Conservation (phyloP, 2,329 filamentous ascomycete genomes). For the Sphaceloma murrayae region DNA sequence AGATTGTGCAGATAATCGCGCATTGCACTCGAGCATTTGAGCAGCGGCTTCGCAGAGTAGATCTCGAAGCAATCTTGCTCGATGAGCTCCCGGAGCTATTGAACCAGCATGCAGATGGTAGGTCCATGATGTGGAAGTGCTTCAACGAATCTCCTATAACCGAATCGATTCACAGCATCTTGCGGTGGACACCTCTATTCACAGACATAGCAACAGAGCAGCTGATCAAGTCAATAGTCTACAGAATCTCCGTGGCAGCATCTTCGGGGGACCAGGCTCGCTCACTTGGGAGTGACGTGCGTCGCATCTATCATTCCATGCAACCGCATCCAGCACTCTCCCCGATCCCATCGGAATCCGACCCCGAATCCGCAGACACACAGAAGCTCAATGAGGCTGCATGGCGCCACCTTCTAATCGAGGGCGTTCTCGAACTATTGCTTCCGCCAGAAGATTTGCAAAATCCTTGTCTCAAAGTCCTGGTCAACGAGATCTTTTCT, state of each 20-base stretch:
- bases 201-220: neutral
- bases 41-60: conserved; percentile 70
- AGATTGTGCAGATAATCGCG: conserved; percentile 82
- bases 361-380: conserved; percentile 27
- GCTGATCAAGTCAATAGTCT: conserved; percentile 45
- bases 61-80: conserved; percentile 71
- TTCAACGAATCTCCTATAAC: too few relatives aligned
- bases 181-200: too few relatives aligned
- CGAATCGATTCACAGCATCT: neutral
- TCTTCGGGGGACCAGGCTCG: conserved; percentile 48
- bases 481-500: conserved; percentile 80
- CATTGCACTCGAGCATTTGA: conserved; percentile 84
- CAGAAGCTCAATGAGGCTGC: conserved; percentile 69
- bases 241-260: conserved; percentile 48
- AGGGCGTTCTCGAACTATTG: conserved; percentile 70
- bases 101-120: conserved; percentile 71
- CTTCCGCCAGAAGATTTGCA: conserved; percentile 87
- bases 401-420: conserved; percentile 82
- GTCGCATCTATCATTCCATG: conserved; percentile 71
- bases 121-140: too few relatives aligned
- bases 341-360: conserved; percentile 56
- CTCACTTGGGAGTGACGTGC: conserved; percentile 53
- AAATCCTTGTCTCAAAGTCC: conserved; percentile 71
- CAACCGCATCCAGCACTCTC: conserved; percentile 72
- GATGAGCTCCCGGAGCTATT: conserved; percentile 81